Base-by-base conservation (phyloP, 164 flowering plant genomes). In the Aristolochia californica region DNA sequence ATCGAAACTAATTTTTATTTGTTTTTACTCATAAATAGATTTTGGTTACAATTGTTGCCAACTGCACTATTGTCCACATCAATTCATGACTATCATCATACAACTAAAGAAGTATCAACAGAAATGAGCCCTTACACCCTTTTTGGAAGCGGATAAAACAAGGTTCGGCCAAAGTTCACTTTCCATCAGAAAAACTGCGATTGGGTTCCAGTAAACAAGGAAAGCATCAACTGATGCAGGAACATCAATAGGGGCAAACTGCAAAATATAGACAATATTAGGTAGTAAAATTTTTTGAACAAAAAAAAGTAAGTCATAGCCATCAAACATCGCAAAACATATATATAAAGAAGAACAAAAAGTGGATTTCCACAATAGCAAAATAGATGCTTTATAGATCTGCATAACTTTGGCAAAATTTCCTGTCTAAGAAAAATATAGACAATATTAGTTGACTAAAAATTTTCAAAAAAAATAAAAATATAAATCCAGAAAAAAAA, bases 121-220 rank as follows among this genome's bases (percentile, higher is more conserved):
- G 52, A n/a, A 61, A 53, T n/a, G 26, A 25, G 30, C 54, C 18
- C 85, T 81, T 73, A 93, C 98, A 26, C 91, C 85, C 62, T 71
- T 69, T 60, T 62, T 65, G 22, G 96, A 78, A 50, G 96, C 89
- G 71, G 76, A 63, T 76, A 93, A 64, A 51, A 93, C 69, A 63
- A 93, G 88, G 73, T 93, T 93, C 62, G 98, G 98, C 98, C 98
- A 93, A 24, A 93, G 74, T 70, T 93, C 98, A 72, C 80, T 81
- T 75, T 93, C 98, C 68, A 93, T 70, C 20, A 93, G 66, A 30
- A 93, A 34, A 18, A 87, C 70, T 3, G 83, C 97, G 74, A 53
- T 70, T n/a, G 98, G 98, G 56, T 80, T 85, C 98, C 98, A 93
- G 57, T 81, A 72, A 2, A 66, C 60, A 60, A 93, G 84, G 71